phyloP scores from a whole-genome alignment of 1,284 basidiomycete species.

The Cryptococcus hybrid region DNA sequence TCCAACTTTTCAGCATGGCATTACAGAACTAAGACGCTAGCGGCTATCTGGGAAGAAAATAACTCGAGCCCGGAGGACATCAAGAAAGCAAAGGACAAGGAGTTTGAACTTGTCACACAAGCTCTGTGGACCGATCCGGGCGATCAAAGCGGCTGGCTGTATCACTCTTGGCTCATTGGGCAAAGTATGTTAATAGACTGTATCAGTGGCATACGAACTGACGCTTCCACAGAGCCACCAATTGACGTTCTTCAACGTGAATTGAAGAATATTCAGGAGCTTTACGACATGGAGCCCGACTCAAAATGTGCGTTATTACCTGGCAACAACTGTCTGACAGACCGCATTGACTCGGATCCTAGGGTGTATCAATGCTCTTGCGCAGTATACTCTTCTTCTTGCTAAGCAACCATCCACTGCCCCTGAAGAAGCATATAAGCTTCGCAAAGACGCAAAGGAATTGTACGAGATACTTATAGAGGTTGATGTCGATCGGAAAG shows the following conservation, averaged over 20 bases:
- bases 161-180: constrained; percentile 93
- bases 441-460: constrained; percentile 27
- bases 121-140: constrained; percentile 96
- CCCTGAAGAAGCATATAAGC: constrained; percentile 7
- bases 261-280: constrained; percentile 73
- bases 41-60: constrained; percentile 63
- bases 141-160: constrained; percentile 97
- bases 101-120: constrained; percentile 87
- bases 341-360: constrained; percentile 2
- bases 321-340: not conserved
- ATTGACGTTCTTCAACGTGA: constrained; percentile 67
- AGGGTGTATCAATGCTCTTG: constrained; percentile 94
- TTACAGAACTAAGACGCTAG: constrained; percentile 81
- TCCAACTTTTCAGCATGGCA: constrained; percentile 99
- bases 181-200: constrained; percentile 54
- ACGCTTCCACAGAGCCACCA: constrained; percentile 56
- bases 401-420: constrained; percentile 11
- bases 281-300: constrained; percentile 87
- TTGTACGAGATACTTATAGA: constrained; percentile 37
- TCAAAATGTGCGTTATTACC: constrained; percentile 72
- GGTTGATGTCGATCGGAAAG: constrained; percentile 44
- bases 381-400: constrained; percentile 61
- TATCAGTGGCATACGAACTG: not conserved
- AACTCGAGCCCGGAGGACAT: constrained; percentile 51
- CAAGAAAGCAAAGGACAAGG: constrained; percentile 63